Conservation (phyloP, 768 basidiomycete genomes). For the Mycena rebaudengoi region DNA sequence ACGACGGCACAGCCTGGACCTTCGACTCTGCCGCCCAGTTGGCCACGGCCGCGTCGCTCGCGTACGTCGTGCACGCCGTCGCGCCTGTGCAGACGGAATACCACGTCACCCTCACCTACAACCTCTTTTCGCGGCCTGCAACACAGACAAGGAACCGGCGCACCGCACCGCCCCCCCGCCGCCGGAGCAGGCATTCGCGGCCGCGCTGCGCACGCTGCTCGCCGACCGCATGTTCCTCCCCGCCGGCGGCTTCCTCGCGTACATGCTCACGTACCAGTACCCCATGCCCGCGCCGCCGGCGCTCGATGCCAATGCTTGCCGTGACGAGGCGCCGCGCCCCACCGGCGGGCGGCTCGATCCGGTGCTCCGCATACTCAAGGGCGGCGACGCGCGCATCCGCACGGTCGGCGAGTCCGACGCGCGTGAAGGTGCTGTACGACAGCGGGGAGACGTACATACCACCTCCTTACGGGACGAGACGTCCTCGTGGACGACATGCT, state of each 20-base stretch:
- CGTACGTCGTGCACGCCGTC: slow-evolving; percentile 56
- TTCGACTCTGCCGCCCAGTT: slow-evolving; percentile 41
- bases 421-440: slow-evolving; percentile 1
- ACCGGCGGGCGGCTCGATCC: neutral
- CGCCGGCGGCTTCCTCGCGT: slow-evolving; percentile 12
- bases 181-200: neutral
- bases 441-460: neutral
- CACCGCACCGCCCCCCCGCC: slow-evolving; percentile 8
- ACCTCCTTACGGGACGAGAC: no score
- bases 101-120: slow-evolving; percentile 56
- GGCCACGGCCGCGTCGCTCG: neutral
- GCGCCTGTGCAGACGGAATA: slow-evolving; percentile 48
- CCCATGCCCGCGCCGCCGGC: neutral
- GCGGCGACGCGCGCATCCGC: slow-evolving; percentile 14
- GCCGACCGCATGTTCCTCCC: neutral
- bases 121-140: no score
- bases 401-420: neutral
- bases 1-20: slow-evolving; percentile 36
- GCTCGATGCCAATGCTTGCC: no score
- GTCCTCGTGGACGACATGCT: no score
- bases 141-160: no score
- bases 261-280: slow-evolving; percentile 13
- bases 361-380: slow-evolving; percentile 12
- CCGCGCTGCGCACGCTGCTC: neutral
- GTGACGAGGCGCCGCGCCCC: neutral